phyloP scores from a whole-genome alignment of 768 basidiomycete genomes.

The Tremella yokohamensis region DNA sequence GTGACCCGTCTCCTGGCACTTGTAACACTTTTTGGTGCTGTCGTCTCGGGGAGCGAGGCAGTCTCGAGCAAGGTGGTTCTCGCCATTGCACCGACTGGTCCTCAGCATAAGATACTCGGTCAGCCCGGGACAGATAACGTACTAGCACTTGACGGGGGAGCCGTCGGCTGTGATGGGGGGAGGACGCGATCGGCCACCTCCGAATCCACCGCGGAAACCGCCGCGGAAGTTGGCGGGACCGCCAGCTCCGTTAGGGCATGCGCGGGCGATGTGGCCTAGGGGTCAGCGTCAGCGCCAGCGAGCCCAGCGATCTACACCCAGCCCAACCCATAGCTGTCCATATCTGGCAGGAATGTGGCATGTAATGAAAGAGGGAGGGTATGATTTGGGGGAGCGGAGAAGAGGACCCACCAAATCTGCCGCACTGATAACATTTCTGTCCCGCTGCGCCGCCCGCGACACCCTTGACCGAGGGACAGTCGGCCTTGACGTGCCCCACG shows the following conservation, averaged over 20 bases:
- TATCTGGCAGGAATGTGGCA: no score
- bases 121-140: constrained; percentile 15
- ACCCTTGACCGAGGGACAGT: constrained; percentile 40
- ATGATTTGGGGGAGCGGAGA: not conserved
- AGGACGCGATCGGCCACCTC: constrained; percentile 27
- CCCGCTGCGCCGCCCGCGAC: constrained; percentile 14
- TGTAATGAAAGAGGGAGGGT: no score
- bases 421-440: constrained; percentile 85
- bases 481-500: constrained; percentile 54
- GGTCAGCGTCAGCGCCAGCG: not conserved
- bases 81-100: constrained; percentile 46
- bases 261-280: constrained; percentile 28
- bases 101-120: constrained; percentile 1
- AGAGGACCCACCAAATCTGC: constrained; percentile 79
- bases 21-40: constrained; percentile 46
- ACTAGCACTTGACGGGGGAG: constrained; percentile 49
- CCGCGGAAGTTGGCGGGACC: constrained; percentile 16
- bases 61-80: constrained; percentile 48
- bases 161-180: constrained; percentile 38
- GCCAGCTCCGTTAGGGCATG: constrained; percentile 23
- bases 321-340: no score
- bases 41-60: constrained; percentile 44
- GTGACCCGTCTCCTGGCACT: constrained; percentile 46
- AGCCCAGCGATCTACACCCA: not conserved
- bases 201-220: constrained; percentile 32